Percentiles rank a stretch among this genome's conserved stretches.
phyloP scores from a whole-genome alignment of 148 eudicot genomes.

The Drosera capensis region DNA sequence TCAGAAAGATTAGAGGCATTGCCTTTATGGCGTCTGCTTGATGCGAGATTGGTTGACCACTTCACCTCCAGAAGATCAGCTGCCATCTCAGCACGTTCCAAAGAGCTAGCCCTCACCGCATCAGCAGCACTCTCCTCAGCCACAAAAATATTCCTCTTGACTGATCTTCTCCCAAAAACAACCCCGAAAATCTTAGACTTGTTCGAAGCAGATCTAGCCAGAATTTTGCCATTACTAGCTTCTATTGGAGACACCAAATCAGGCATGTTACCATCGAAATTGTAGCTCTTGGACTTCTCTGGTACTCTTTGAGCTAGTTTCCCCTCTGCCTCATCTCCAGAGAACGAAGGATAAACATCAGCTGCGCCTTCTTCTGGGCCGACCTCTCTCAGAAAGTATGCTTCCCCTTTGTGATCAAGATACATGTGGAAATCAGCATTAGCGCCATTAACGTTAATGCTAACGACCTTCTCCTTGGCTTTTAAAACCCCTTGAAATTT shows the following conservation, averaged over 20 bases:
- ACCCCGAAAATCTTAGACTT: slow-evolving; percentile 45
- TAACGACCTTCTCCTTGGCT: slow-evolving; percentile 55
- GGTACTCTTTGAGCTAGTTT: slow-evolving; percentile 20
- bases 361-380: slow-evolving; percentile 36
- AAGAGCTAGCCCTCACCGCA: slow-evolving; percentile 24
- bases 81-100: slow-evolving; percentile 85
- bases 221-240: slow-evolving; percentile 19
- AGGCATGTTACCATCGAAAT: slow-evolving; percentile 24
- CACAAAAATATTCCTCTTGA: slow-evolving; percentile 19
- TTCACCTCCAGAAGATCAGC: slow-evolving; percentile 81
- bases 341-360: slow-evolving; percentile 22
- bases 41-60: slow-evolving; percentile 75
- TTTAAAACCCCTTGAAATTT: slow-evolving; percentile 89
- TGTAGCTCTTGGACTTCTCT: slow-evolving; percentile 37
- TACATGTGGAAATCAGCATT: slow-evolving; percentile 69
- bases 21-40: slow-evolving; percentile 16
- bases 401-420: slow-evolving; percentile 77
- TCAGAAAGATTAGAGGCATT: slow-evolving; percentile 6
- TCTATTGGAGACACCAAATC: slow-evolving; percentile 24
- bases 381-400: slow-evolving; percentile 55
- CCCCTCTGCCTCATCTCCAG: slow-evolving; percentile 47
- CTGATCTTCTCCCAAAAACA: slow-evolving; percentile 46
- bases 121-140: slow-evolving; percentile 16
- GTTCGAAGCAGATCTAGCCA: slow-evolving; percentile 22
- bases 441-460: slow-evolving; percentile 56